A percentile compares a stretch with the other conserved stretches of the same genome.
phyloP scores from a whole-genome alignment of 139 green algal genomes.

The Closterium sp. region DNA sequence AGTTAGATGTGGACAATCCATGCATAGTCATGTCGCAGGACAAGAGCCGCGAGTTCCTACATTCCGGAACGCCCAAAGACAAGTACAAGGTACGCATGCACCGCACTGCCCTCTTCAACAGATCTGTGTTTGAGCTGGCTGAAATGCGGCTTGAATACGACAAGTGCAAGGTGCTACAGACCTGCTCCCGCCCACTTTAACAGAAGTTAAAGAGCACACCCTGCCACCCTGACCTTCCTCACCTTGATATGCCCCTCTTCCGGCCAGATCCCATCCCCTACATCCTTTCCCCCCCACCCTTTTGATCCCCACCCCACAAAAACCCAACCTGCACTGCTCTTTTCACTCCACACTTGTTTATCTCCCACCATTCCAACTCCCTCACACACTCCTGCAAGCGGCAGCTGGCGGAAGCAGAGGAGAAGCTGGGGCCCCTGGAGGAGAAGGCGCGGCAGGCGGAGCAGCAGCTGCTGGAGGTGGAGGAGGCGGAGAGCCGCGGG shows the following conservation, averaged over 20 bases:
- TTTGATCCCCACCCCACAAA: neutral
- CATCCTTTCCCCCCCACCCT: neutral
- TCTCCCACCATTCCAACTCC: neutral
- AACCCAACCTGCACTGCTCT: neutral
- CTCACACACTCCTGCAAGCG: too few species aligned
- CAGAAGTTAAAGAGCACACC: too few species aligned
- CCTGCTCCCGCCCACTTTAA: neutral
- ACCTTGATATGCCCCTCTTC: neutral
- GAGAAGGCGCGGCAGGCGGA: neutral
- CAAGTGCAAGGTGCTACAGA: conserved; percentile 48
- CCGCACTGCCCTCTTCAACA: too few species aligned
- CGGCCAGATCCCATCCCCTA: neutral
- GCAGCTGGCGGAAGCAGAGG: neutral
- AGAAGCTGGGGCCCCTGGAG: neutral
- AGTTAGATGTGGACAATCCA: conserved; percentile 57
- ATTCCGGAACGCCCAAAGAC: conserved; percentile 41
- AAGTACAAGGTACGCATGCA: conserved; percentile 59
- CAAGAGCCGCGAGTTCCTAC: conserved; percentile 52
- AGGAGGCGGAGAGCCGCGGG: neutral
- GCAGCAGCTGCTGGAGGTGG: neutral
- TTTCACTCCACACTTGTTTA: neutral
- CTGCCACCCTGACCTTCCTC: neutral
- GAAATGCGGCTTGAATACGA: too few species aligned
- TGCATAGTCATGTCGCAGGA: conserved; percentile 58
- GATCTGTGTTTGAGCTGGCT: too few species aligned